These are phyloP conservation scores for Ophiocordyceps camponoti-leonardi DNA, from an alignment of 2,329 filamentous ascomycete species.

Conservation along the genomic window DNA sequence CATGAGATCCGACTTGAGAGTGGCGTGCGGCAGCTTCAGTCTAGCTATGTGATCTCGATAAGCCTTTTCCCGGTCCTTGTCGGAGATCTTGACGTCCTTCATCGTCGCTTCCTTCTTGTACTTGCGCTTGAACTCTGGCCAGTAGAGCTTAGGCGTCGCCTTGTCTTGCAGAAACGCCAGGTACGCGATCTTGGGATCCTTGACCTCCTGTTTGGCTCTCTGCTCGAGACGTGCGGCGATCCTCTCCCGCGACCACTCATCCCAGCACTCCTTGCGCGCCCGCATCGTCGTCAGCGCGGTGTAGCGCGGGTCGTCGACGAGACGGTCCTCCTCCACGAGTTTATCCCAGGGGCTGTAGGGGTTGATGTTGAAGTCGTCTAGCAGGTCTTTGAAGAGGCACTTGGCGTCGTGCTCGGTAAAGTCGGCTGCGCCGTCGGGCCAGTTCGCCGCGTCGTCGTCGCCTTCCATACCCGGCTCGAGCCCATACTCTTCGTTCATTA, in stretches of 20 bases:
- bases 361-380: conserved; percentile 67
- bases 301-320: conserved; percentile 78
- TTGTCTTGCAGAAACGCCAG: conserved; percentile 64
- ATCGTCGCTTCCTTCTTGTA: conserved; percentile 68
- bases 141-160: conserved; percentile 84
- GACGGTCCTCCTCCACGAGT: conserved; percentile 61
- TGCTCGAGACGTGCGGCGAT: conserved; percentile 57
- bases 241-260: conserved; percentile 63
- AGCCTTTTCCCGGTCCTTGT: conserved; percentile 64
- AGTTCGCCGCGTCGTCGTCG: conserved; percentile 40
- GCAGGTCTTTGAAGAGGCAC: conserved; percentile 66
- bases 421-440: conserved; percentile 47
- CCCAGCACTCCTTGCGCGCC: conserved; percentile 64
- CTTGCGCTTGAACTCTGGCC: conserved; percentile 91
- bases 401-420: conserved; percentile 62
- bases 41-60: conserved; percentile 60
- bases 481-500: conserved; percentile 76
- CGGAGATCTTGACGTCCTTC: conserved; percentile 52
- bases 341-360: conserved; percentile 90
- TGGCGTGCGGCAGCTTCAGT: conserved; percentile 46
- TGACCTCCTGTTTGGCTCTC: conserved; percentile 59
- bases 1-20: conserved; percentile 52
- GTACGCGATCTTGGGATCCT: conserved; percentile 70
- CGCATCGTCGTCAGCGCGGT: conserved; percentile 69
- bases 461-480: conserved; percentile 64